Conservation (phyloP, 2,329 filamentous ascomycete species). For the Diplodia corticola region DNA sequence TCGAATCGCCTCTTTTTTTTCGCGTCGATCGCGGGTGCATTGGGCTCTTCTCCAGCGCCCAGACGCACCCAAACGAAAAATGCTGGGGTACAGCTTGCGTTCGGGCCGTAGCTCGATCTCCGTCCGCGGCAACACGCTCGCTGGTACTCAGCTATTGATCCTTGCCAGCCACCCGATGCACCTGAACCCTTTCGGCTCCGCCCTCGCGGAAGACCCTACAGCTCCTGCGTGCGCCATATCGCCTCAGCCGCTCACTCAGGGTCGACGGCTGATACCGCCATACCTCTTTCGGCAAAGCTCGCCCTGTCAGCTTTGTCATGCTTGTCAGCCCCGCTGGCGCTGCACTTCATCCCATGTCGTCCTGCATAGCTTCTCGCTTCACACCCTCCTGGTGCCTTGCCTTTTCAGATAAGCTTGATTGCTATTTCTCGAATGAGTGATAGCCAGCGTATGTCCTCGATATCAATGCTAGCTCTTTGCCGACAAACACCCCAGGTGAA, state of each 20-base stretch:
- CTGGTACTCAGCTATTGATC: background rate
- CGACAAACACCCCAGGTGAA: too few relatives aligned
- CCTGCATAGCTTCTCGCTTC: too few relatives aligned
- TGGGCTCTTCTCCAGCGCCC: background rate
- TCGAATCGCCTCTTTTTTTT: background rate
- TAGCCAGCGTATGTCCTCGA: too few relatives aligned
- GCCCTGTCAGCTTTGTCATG: background rate
- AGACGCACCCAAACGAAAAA: background rate
- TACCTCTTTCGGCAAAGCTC: background rate
- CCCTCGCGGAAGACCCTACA: background rate
- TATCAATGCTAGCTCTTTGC: too few relatives aligned
- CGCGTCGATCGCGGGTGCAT: background rate
- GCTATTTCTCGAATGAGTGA: too few relatives aligned
- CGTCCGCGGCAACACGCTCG: background rate
- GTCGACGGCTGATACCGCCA: background rate
- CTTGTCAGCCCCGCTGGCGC: background rate
- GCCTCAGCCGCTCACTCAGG: background rate
- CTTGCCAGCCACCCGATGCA: background rate
- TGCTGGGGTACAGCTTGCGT: background rate
- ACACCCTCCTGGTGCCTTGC: too few relatives aligned
- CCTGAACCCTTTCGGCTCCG: background rate
- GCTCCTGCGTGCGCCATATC: background rate
- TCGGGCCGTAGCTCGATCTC: background rate
- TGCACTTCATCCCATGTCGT: too few relatives aligned
- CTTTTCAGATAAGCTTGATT: too few relatives aligned